Percentiles rank a stretch among this genome's conserved stretches.
Evolutionary conservation across 164 flowering plant species (phyloP).

Genomic region (Liquidambar formosana): DNA sequence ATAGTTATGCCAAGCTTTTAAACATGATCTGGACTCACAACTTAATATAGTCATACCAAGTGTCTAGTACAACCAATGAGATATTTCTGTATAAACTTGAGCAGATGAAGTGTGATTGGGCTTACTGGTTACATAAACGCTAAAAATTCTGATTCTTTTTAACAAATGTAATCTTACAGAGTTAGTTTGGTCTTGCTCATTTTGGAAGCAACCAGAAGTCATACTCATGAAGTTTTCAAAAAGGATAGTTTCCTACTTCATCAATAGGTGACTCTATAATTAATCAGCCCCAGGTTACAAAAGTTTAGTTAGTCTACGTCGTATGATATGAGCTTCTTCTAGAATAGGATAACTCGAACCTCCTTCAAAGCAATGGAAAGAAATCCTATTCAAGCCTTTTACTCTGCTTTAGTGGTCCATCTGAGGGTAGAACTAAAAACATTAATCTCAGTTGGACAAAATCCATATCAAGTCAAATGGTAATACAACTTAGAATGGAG

Average conservation of each 20-base stretch:
- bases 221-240: slow-evolving; percentile 1
- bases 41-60: background rate
- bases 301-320: background rate
- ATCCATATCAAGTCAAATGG: slow-evolving; percentile 7
- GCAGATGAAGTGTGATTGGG: background rate
- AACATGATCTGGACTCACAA: background rate
- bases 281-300: slow-evolving; percentile 2
- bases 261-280: background rate
- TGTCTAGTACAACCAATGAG: background rate
- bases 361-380: background rate
- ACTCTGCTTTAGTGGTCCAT: background rate
- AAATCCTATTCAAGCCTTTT: slow-evolving; percentile 5
- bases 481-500: background rate
- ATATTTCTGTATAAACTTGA: background rate
- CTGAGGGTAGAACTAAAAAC: background rate
- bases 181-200: slow-evolving; percentile 11
- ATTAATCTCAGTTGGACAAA: background rate
- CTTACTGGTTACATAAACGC: background rate
- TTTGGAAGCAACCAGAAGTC: slow-evolving; percentile 10
- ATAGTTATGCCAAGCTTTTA: background rate
- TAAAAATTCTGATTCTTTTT: too few relatives aligned
- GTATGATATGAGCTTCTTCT: background rate
- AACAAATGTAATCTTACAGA: background rate
- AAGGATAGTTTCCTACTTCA: slow-evolving; percentile 20
- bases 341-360: background rate